Conservation (phyloP, 345 rosid species). For the Physaria fendleri region DNA sequence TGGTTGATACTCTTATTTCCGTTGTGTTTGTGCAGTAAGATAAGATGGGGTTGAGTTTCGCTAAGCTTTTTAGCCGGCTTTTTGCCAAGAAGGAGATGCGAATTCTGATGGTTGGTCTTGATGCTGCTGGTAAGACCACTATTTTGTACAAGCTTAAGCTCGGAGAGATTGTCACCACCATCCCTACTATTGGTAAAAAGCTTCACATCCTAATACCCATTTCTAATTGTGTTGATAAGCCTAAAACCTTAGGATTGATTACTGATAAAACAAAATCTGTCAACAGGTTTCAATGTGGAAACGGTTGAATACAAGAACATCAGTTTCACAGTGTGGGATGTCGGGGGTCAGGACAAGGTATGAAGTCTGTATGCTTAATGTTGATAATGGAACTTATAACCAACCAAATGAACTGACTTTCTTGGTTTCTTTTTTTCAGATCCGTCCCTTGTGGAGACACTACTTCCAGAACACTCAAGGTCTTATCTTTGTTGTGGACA, state of each 20-base stretch:
- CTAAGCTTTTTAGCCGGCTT: constrained; percentile 65
- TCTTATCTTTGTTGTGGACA: constrained; percentile 81
- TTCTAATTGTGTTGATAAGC: neutral
- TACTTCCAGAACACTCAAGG: constrained; percentile 84
- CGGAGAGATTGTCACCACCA: constrained; percentile 78
- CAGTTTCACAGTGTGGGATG: constrained; percentile 67
- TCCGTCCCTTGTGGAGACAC: constrained; percentile 72
- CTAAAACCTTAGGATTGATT: neutral
- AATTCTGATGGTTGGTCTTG: constrained; percentile 86
- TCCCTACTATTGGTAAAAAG: constrained; percentile 66
- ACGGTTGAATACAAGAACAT: constrained; percentile 89
- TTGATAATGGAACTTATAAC: neutral
- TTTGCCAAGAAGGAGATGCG: constrained; percentile 81
- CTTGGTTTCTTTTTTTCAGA: constrained; percentile 29
- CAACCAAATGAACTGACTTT: neutral
- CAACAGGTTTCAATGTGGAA: constrained; percentile 77
- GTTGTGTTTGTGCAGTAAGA: constrained; percentile 18
- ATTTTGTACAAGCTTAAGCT: constrained; percentile 80
- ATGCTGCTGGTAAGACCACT: constrained; percentile 82
- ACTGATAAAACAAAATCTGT: neutral
- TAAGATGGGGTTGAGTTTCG: constrained; percentile 54
- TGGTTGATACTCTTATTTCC: neutral
- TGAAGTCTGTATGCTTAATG: neutral
- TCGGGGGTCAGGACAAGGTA: constrained; percentile 94
- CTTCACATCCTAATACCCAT: neutral